phyloP scores from a whole-genome alignment of 2,329 filamentous ascomycete species.

The Diaporthe batatas region DNA sequence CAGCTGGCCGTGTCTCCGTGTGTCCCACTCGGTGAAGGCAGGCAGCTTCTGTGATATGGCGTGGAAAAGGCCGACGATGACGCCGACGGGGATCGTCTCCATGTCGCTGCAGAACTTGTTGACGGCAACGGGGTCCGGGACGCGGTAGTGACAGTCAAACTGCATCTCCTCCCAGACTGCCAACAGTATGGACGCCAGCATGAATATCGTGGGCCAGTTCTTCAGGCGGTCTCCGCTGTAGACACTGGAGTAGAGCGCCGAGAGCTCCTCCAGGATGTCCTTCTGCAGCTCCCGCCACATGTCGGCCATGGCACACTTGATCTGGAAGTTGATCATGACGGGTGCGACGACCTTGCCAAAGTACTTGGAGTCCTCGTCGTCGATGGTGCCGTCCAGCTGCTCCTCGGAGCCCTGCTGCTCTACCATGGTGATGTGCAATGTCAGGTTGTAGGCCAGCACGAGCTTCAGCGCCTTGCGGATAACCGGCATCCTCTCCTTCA shows the following conservation, averaged over 20 bases:
- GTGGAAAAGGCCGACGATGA: constrained; percentile 96
- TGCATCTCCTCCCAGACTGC: constrained; percentile 99
- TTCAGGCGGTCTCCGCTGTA: constrained; percentile 98
- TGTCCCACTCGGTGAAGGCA: constrained; percentile 94
- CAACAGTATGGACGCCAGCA: constrained; percentile 91
- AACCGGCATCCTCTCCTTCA: constrained; percentile 87
- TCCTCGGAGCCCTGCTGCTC: constrained; percentile 89
- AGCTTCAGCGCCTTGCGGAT: constrained; percentile 97
- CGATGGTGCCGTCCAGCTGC: constrained; percentile 82
- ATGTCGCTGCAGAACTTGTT: constrained; percentile 97
- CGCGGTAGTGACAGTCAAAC: constrained; percentile 96
- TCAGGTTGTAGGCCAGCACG: constrained; percentile 95
- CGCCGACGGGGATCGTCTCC: constrained; percentile 95
- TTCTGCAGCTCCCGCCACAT: constrained; percentile 99
- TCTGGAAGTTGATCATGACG: constrained; percentile 99
- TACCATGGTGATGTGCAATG: constrained; percentile 93
- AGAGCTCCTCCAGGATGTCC: constrained; percentile 95
- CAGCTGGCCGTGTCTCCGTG: constrained; percentile 88
- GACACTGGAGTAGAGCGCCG: constrained; percentile 92
- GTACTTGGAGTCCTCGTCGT: constrained; percentile 88
- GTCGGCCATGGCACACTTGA: constrained; percentile 96
- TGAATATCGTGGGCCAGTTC: constrained; percentile 99
- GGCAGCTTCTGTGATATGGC: constrained; percentile 98
- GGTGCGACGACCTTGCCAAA: constrained; percentile 91
- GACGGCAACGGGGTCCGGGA: constrained; percentile 85